These are phyloP conservation scores for Claviceps pazoutovae DNA, from an alignment of 2,329 filamentous ascomycete species.

Conservation along the genomic window DNA sequence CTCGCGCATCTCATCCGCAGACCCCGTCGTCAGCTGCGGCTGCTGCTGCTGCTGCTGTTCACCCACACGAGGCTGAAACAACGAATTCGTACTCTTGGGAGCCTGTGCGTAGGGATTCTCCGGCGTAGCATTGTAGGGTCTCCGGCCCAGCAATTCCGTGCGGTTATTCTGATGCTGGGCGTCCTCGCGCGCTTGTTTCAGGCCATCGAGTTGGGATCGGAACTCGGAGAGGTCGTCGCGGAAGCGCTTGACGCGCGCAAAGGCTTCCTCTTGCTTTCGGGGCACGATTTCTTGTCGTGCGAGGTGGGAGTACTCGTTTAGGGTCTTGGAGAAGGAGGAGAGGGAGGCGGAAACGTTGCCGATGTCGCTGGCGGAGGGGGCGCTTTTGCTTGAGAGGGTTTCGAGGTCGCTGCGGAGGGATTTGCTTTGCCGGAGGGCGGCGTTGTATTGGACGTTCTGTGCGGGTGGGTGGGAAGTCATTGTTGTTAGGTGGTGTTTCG, in stretches of 20 bases:
- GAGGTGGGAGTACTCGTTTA: constrained; percentile 82
- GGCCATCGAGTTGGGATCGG: constrained; percentile 57
- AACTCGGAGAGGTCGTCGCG: constrained; percentile 70
- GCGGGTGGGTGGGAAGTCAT: not conserved
- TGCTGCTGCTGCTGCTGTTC: constrained; percentile 27
- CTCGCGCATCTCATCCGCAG: constrained; percentile 57
- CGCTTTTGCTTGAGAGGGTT: constrained; percentile 49
- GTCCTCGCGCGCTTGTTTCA: constrained; percentile 69
- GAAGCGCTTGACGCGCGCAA: constrained; percentile 75
- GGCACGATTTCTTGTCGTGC: constrained; percentile 80
- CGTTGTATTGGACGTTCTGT: constrained; percentile 75
- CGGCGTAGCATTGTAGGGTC: constrained; percentile 66
- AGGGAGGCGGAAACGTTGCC: constrained; percentile 68
- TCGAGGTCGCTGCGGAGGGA: constrained; percentile 65
- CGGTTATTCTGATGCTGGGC: constrained; percentile 51
- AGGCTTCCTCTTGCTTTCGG: constrained; percentile 82
- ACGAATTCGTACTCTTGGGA: constrained; percentile 17
- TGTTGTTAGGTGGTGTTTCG: not conserved
- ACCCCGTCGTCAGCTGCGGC: constrained; percentile 26
- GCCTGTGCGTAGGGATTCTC: constrained; percentile 79
- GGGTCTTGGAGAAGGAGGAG: constrained; percentile 68
- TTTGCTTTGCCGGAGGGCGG: constrained; percentile 71
- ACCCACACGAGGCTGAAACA: constrained; percentile 22
- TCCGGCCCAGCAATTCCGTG: constrained; percentile 69
- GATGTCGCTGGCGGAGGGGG: constrained; percentile 40